A percentile compares a stretch with the other conserved stretches of the same genome.
Evolutionary conservation across 805 yeast species (phyloP).

Genomic region (Maudiozyma saulgeensis): DNA sequence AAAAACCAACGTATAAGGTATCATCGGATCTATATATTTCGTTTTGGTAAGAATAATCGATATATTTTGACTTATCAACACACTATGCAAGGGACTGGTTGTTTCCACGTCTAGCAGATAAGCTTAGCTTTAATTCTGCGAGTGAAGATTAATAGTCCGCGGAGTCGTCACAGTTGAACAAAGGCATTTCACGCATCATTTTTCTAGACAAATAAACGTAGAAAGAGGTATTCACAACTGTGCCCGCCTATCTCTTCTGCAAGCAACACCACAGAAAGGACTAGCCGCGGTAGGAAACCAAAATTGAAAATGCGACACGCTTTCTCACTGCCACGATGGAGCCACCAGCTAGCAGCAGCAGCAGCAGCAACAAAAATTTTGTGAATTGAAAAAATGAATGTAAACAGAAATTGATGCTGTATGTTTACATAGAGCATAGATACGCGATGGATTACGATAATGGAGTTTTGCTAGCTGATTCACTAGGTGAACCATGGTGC

Average conservation of each 20-base stretch:
- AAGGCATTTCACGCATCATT: neutral
- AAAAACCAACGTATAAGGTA: neutral
- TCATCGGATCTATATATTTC: neutral
- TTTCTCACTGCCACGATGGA: too few relatives aligned
- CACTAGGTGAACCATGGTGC: too few relatives aligned
- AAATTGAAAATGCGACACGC: too few relatives aligned
- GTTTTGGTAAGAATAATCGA: neutral
- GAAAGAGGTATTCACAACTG: too few relatives aligned
- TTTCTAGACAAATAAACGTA: neutral
- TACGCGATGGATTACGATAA: too few relatives aligned
- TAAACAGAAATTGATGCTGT: too few relatives aligned
- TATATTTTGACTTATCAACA: neutral
- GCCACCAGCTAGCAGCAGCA: too few relatives aligned
- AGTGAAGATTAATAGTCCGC: neutral
- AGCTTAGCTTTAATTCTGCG: neutral
- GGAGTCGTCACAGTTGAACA: neutral
- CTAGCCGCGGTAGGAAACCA: too few relatives aligned
- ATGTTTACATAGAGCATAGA: too few relatives aligned
- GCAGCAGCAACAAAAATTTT: too few relatives aligned
- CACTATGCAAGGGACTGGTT: neutral
- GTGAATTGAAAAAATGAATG: too few relatives aligned
- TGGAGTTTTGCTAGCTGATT: too few relatives aligned
- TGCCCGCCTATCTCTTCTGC: neutral
- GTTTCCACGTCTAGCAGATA: neutral
- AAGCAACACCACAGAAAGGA: neutral